Evolutionary conservation across 768 basidiomycete species (phyloP), one percentile per base, ranked within the genome.

Genomic region (Rhizopogon vulgaris): DNA sequence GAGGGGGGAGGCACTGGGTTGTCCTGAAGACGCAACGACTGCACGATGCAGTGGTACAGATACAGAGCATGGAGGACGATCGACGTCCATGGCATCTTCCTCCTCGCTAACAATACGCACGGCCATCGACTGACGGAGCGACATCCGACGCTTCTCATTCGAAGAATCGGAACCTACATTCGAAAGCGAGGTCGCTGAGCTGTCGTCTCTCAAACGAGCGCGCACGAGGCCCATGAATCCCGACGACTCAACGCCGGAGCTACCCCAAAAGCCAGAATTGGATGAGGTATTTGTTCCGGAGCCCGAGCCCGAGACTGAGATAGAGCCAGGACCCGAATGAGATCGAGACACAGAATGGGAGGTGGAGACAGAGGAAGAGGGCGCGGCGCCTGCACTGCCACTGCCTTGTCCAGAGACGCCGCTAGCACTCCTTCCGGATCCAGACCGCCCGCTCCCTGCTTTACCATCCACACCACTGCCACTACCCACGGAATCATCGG

Each of bases 141-240:
- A 27, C 14, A 34, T 58, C 40, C 8, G 36, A 25, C 34, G 52
- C 43, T 49, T 53, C 27, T 40, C 41, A 6, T 38, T 49, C 8
- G 46, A 49, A 4, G 63, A 64, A 34, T 58, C 62, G 4, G 49
- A 54, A 28, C 68, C 62, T 25, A 47, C 47, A 38, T 48, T 52
- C 37, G 65, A 67, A 41, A 66, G 36, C 38, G 66, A 68, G 15
- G 66, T 68, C n/a, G 50, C 66, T 6, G 68, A 68, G 18, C 65
- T 63, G 15, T 64, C 66, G n/a, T 46, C 45, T 45, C 49, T 53
- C 41, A 68, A 41, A 54, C 59, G 58, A 50, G 49, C 36, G 22
- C 41, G 60, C 49, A 68, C 43, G 41, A 60, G 50, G 41, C 60
- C 57, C 47, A 37, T 46, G 37, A 57, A 38, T 17, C 41, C 43